Evolutionary conservation across 805 yeast genomes (phyloP).

Genomic region (Metschnikowia aberdeeniae): DNA sequence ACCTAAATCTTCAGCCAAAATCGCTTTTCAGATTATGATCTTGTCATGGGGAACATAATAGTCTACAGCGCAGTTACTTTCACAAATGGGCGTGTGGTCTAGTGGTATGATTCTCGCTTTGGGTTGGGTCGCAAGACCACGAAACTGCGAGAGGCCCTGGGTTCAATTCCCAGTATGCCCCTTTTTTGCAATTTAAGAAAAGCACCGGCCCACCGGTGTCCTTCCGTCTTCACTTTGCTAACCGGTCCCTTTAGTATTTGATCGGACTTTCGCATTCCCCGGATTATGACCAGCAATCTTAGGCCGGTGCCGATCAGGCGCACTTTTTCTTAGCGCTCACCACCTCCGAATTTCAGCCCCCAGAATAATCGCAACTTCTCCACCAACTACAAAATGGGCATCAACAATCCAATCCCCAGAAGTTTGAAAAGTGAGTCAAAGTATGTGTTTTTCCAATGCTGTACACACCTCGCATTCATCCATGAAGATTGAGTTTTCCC

Average conservation of each 20-base stretch:
- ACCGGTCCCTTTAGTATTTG: too few species aligned
- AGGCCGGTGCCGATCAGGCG: background rate
- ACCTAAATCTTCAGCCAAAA: too few species aligned
- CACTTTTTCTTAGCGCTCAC: constrained; percentile 1
- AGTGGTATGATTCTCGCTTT: constrained; percentile 20
- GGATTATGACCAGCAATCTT: constrained; percentile 2
- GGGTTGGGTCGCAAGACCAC: constrained; percentile 6
- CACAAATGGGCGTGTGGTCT: constrained; percentile 18
- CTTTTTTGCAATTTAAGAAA: constrained; percentile 15
- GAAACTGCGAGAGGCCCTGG: constrained; percentile 56
- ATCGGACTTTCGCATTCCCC: constrained; percentile 1
- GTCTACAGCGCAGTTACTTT: background rate
- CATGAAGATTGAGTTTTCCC: background rate
- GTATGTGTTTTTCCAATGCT: constrained; percentile 42
- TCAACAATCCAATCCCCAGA: constrained; percentile 94
- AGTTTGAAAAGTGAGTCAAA: constrained; percentile 80
- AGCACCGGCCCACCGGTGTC: too few species aligned
- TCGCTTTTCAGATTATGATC: too few species aligned
- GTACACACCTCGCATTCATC: background rate
- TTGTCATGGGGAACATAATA: too few species aligned
- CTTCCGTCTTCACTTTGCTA: too few species aligned
- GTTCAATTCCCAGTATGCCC: constrained; percentile 55
- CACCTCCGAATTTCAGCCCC: background rate
- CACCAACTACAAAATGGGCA: constrained; percentile 32
- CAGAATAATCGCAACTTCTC: background rate